phyloP scores from a whole-genome alignment of 108 stramenopile species.

The Cyclotella choctawhatcheeana region DNA sequence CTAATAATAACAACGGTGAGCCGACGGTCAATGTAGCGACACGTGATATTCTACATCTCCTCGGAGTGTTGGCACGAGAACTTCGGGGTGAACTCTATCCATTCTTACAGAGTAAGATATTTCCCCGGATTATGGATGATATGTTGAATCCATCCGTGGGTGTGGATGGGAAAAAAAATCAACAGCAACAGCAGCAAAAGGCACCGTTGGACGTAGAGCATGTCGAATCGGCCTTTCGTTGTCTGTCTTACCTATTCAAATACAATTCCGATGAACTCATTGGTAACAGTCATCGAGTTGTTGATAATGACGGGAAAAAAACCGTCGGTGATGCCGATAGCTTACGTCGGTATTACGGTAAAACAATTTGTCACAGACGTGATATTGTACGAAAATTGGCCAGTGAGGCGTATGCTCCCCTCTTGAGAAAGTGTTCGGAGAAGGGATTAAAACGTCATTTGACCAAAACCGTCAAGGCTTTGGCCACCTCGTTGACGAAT shows the following conservation, averaged over 20 bases:
- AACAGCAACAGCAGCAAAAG: constrained; percentile 47
- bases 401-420: constrained; percentile 81
- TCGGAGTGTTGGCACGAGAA: constrained; percentile 84
- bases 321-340: constrained; percentile 58
- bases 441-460: constrained; percentile 71
- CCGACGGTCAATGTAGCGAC: constrained; percentile 81
- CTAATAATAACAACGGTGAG: constrained; percentile 21
- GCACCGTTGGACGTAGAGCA: constrained; percentile 74
- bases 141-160: constrained; percentile 84
- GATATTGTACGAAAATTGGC: constrained; percentile 75
- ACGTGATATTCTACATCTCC: constrained; percentile 81
- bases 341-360: constrained; percentile 82
- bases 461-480: constrained; percentile 68
- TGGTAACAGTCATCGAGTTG: too few species aligned
- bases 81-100: constrained; percentile 85
- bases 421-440: constrained; percentile 69
- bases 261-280: constrained; percentile 73
- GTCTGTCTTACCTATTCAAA: constrained; percentile 80
- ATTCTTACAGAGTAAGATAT: constrained; percentile 61
- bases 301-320: constrained; percentile 14
- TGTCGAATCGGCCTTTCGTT: constrained; percentile 82
- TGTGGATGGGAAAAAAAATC: constrained; percentile 34
- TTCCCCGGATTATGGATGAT: constrained; percentile 78
- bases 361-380: constrained; percentile 71
- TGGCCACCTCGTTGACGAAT: constrained; percentile 49